These are phyloP conservation scores for Erucastrum elatum DNA, from an alignment of 345 rosid species.

Conservation along the genomic window DNA sequence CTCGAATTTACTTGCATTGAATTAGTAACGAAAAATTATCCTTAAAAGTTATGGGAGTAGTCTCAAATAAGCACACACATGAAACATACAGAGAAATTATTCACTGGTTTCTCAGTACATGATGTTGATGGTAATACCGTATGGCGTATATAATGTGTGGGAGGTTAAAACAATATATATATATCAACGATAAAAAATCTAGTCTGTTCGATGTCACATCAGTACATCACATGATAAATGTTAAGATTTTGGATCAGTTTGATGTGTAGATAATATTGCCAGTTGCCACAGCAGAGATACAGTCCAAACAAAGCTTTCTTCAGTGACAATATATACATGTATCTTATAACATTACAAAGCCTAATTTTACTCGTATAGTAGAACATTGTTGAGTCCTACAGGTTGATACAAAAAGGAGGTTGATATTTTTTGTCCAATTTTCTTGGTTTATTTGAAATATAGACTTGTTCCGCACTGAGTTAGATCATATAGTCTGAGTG, in stretches of 20 bases:
- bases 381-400: neutral
- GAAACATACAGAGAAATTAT: neutral
- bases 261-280: neutral
- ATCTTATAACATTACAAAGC: neutral
- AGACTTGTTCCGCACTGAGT: neutral
- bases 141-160: neutral
- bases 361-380: neutral
- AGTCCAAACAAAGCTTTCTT: neutral
- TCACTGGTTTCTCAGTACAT: neutral
- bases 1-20: neutral
- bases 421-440: neutral
- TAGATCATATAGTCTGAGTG: neutral
- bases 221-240: neutral
- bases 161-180: neutral
- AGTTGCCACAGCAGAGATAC: neutral
- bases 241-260: neutral
- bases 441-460: neutral
- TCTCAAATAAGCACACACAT: constrained; percentile 9
- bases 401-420: neutral
- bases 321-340: neutral
- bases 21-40: constrained; percentile 3
- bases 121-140: neutral
- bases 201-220: neutral
- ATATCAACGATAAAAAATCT: neutral
- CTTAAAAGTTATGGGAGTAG: constrained; percentile 2